Evolutionary conservation across 179 eudicot genomes (phyloP).

Genomic region (Drosera spatulata): DNA sequence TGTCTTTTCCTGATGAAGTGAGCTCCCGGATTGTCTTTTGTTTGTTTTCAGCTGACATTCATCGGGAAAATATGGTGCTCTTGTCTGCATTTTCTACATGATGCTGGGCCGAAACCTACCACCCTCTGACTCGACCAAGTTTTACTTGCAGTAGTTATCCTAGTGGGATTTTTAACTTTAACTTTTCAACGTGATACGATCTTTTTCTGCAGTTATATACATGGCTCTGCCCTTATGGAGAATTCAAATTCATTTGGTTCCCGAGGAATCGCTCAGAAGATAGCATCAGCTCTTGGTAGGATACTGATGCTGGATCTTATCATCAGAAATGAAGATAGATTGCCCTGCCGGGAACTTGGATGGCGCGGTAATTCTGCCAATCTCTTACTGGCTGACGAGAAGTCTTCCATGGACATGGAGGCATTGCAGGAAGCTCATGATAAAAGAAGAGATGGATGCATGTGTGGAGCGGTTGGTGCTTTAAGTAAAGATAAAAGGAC

Average conservation of each 20-base stretch:
- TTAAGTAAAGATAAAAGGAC: conserved; percentile 74
- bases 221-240: conserved; percentile 89
- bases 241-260: conserved; percentile 64
- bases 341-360: conserved; percentile 83
- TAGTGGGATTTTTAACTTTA: not conserved
- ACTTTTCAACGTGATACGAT: not conserved
- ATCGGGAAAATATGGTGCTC: not conserved
- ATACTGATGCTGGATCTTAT: conserved; percentile 89
- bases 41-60: not conserved
- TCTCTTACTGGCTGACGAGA: conserved; percentile 65
- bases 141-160: not conserved
- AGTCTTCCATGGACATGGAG: conserved; percentile 43
- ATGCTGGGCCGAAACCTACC: not conserved
- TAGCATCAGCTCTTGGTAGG: conserved; percentile 84
- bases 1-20: conserved; percentile 87
- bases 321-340: conserved; percentile 95
- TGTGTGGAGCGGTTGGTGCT: conserved; percentile 51
- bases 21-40: conserved; percentile 3
- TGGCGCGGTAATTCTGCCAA: conserved; percentile 99
- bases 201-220: conserved; percentile 66
- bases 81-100: not conserved
- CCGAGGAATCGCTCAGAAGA: conserved; percentile 60
- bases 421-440: conserved; percentile 71
- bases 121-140: not conserved
- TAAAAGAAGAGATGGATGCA: conserved; percentile 58